Base-by-base conservation (phyloP, 352 stramenopile species). In the Phytophthora constricta region DNA sequence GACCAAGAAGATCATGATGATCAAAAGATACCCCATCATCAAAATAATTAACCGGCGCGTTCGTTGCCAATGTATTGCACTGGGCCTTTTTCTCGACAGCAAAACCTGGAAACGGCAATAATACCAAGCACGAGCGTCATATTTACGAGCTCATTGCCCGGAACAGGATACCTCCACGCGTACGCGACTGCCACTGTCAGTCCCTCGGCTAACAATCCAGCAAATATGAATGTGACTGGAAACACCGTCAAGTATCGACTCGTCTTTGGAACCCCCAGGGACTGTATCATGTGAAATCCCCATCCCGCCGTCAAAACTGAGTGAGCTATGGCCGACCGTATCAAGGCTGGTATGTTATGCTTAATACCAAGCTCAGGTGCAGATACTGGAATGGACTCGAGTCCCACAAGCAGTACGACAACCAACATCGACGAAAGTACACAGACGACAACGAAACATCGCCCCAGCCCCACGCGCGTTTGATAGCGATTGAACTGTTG, bases 401-500 rank as follows among this genome's bases (percentile, higher is more conserved):
- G 27, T 2, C 34, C 54, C 17, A 76, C 37, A 17, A 76, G 17
- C 1, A 65, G 23, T 3, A 50, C 23, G 33, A 76, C 57, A 1
- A 48, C 20, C 3, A 59, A 52, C 4, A 71, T 5, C 13, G 63
- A 3, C 13, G 65, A 57, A 23, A 74, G 45, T 22, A 77, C 13
- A 39, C 27, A 51, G n/a, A 77, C 61, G n/a, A 77, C 69, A 43
- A 1, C 33, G 17, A 72, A 23, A 7, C 65, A 72, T 16, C 65
- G 57, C 17, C 20, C 42, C 8, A 66, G 22, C 1, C 37, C 52
- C n/a, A 58, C 46, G 39, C 27, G 9, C 0, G 25, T 13, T 54
- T 77, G 56, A 42, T 82, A 82, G 33, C 59, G 42, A 31, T 72
- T 42, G 43, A 78, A 79, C 9, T 68, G 65, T 22, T 75, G 58